Conservation (phyloP, 495 filamentous ascomycete genomes). For the Darksidea phi region DNA sequence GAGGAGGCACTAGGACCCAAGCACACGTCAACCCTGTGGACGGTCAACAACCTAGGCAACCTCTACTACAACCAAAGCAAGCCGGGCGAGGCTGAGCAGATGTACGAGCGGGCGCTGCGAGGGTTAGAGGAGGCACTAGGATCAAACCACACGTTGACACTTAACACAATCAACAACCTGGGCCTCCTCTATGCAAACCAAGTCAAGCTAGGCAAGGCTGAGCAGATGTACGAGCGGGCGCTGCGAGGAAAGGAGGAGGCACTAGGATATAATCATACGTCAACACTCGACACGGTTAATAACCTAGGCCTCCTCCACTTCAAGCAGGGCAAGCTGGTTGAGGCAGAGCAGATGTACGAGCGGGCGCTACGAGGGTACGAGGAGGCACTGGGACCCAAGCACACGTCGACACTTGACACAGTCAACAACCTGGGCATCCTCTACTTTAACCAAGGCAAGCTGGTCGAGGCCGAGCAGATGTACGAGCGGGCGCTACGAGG, state of each 20-base stretch:
- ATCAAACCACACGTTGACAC: conserved; percentile 16
- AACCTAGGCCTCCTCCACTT: conserved; percentile 12
- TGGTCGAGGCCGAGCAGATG: not conserved
- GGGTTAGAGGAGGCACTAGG: conserved; percentile 5
- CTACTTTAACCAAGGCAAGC: not conserved
- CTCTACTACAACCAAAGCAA: conserved; percentile 1
- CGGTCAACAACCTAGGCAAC: not conserved
- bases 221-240: conserved; percentile 8
- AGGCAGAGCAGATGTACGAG: conserved; percentile 2
- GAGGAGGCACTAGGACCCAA: not conserved
- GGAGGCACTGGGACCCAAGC: not conserved
- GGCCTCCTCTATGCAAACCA: conserved; percentile 8
- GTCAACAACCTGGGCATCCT: not conserved
- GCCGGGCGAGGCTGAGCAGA: conserved; percentile 9
- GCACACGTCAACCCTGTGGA: not conserved
- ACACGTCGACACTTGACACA: not conserved
- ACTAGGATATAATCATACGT: conserved; percentile 11
- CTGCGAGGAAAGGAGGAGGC: conserved; percentile 13
- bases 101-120: conserved; percentile 11
- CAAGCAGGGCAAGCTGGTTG: conserved; percentile 3
- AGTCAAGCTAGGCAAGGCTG: conserved; percentile 5
- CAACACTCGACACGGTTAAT: conserved; percentile 18
- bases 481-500: not conserved
- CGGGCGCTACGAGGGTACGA: conserved; percentile 13
- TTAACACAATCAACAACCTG: conserved; percentile 18